phyloP scores from a whole-genome alignment of 164 flowering plant species.

The Magnolia sinica region DNA sequence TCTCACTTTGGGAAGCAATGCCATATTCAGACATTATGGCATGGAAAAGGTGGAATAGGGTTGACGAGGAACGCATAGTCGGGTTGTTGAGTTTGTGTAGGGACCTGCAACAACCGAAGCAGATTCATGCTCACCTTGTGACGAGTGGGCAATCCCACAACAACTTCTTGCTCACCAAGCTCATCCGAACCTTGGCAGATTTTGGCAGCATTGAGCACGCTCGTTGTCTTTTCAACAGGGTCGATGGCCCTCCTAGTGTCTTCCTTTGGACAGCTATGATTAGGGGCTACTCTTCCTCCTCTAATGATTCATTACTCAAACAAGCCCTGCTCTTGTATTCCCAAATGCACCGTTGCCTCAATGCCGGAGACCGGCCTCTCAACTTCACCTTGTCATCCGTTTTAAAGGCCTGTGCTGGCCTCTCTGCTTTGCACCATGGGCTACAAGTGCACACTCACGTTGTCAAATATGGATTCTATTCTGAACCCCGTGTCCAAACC shows the following conservation, averaged over 20 bases:
- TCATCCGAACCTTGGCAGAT: constrained; percentile 12
- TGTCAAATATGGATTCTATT: constrained; percentile 12
- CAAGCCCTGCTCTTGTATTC: constrained; percentile 16
- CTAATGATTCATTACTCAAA: background rate
- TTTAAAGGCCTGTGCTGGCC: constrained; percentile 19
- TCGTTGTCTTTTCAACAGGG: constrained; percentile 2
- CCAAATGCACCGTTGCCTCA: constrained; percentile 4
- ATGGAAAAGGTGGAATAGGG: constrained; percentile 7
- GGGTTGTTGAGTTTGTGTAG: constrained; percentile 7
- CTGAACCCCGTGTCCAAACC: constrained; percentile 12
- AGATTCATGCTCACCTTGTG: constrained; percentile 15
- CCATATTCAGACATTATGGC: background rate
- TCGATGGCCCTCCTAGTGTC: constrained; percentile 10
- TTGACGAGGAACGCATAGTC: constrained; percentile 18
- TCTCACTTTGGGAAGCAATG: background rate
- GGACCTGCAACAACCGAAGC: constrained; percentile 10
- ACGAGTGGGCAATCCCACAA: constrained; percentile 19
- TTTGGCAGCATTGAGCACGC: constrained; percentile 16
- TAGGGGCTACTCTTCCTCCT: constrained; percentile 13
- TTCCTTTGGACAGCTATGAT: constrained; percentile 25
- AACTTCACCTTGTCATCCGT: constrained; percentile 14
- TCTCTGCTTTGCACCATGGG: constrained; percentile 9
- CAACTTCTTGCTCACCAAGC: constrained; percentile 20
- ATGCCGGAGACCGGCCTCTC: constrained; percentile 6
- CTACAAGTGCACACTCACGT: constrained; percentile 21